A percentile compares a stretch with the other conserved stretches of the same genome.
Conservation (phyloP, 2,329 filamentous ascomycete genomes). For the Epichloe scottii region DNA sequence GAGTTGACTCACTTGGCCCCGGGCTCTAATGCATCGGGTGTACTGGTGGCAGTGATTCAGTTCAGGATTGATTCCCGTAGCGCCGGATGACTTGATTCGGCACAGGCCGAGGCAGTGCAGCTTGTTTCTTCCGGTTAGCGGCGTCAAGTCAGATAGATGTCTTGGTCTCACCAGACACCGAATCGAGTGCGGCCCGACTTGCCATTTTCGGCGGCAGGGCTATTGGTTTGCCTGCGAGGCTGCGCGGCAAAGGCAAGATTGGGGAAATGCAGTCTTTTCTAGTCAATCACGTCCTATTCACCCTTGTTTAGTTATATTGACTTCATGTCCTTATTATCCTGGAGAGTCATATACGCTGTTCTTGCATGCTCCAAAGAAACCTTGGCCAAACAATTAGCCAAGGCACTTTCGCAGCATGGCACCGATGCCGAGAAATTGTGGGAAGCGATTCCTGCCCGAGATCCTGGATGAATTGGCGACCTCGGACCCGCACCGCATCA, state of each 20-base stretch:
- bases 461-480: conserved; percentile 17
- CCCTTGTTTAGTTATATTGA: too few relatives aligned
- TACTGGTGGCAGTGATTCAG: neutral
- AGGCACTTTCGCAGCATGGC: neutral
- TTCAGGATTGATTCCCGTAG: neutral
- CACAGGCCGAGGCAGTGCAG: neutral
- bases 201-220: neutral
- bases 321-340: neutral
- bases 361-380: accelerated
- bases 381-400: accelerated
- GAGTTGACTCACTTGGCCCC: neutral
- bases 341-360: accelerated
- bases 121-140: neutral
- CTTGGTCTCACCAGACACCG: neutral
- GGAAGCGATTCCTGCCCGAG: conserved; percentile 15
- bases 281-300: too few relatives aligned
- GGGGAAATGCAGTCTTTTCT: neutral
- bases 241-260: too few relatives aligned
- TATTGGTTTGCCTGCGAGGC: neutral
- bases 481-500: conserved; percentile 13
- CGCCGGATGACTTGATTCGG: neutral
- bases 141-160: neutral
- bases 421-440: conserved; percentile 4
- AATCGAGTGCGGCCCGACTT: neutral
- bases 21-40: neutral